These are phyloP conservation scores for Tulasnella sp. DNA, from an alignment of 768 basidiomycete genomes.

Conservation along the genomic window DNA sequence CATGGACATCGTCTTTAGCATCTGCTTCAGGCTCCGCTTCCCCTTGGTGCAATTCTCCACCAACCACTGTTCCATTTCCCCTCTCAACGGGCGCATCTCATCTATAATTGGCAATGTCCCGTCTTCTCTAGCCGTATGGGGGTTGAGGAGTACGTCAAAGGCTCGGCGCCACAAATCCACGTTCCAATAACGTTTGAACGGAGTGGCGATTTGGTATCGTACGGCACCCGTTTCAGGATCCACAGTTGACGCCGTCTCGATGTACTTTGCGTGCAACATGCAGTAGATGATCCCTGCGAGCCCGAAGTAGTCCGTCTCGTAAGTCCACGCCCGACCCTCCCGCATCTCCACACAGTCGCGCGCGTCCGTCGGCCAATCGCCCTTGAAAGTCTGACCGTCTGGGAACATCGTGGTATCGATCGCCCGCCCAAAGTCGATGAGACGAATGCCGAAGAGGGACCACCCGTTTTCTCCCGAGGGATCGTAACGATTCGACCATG, in stretches of 20 bases:
- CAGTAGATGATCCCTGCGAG: constrained; percentile 89
- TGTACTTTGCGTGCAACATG: constrained; percentile 94
- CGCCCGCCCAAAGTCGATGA: constrained; percentile 96
- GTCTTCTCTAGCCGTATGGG: constrained; percentile 44
- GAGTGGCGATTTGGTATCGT: constrained; percentile 55
- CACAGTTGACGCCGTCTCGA: constrained; percentile 55
- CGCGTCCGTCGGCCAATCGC: constrained; percentile 82
- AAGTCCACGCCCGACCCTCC: constrained; percentile 78
- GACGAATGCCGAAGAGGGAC: constrained; percentile 73
- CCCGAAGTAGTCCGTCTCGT: constrained; percentile 94
- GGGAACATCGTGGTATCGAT: constrained; percentile 82
- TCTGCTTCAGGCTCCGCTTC: constrained; percentile 56
- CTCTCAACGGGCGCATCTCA: constrained; percentile 51
- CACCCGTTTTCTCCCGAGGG: constrained; percentile 74
- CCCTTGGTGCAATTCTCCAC: constrained; percentile 71
- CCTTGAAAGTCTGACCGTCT: constrained; percentile 61
- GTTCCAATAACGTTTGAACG: constrained; percentile 96
- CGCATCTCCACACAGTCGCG: constrained; percentile 89
- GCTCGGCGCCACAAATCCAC: constrained; percentile 69
- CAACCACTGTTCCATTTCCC: constrained; percentile 82
- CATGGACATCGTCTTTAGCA: constrained; percentile 58
- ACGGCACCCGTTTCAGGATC: constrained; percentile 27
- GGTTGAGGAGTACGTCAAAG: constrained; percentile 83
- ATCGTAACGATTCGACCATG: constrained; percentile 69
- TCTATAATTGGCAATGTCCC: constrained; percentile 59